Percentiles rank a stretch among this genome's conserved stretches.
phyloP scores from a whole-genome alignment of 768 basidiomycete species.

The Tricholomella constricta region DNA sequence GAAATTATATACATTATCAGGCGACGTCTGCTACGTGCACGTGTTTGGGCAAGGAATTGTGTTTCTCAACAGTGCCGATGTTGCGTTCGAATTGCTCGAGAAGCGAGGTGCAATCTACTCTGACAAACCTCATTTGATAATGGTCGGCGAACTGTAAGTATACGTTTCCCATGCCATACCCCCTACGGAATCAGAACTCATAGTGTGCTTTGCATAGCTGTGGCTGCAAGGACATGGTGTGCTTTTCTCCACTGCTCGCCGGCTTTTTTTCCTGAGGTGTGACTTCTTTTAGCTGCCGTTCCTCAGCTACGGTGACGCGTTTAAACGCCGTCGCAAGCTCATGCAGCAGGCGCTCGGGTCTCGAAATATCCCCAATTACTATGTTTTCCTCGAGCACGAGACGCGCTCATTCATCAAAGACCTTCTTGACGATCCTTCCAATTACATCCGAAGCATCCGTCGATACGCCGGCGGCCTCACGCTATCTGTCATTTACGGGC shows the following conservation, averaged over 20 bases:
- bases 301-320: slow-evolving; percentile 6
- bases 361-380: slow-evolving; percentile 8
- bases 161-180: neutral
- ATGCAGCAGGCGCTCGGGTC: slow-evolving; percentile 11
- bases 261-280: neutral
- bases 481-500: slow-evolving; percentile 49
- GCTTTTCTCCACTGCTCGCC: neutral
- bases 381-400: slow-evolving; percentile 8
- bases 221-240: neutral
- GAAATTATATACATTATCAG: neutral
- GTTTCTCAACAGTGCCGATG: slow-evolving; percentile 34
- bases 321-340: slow-evolving; percentile 10
- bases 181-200: no score
- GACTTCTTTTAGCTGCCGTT: slow-evolving; percentile 6
- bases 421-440: neutral
- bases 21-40: slow-evolving; percentile 27
- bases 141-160: slow-evolving; percentile 16
- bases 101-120: slow-evolving; percentile 40
- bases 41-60: slow-evolving; percentile 27
- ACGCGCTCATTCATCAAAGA: slow-evolving; percentile 7
- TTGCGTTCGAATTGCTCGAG: slow-evolving; percentile 37
- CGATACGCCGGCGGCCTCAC: slow-evolving; percentile 39
- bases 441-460: slow-evolving; percentile 11
- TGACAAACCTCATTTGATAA: slow-evolving; percentile 17
- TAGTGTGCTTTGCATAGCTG: no score